phyloP scores from a whole-genome alignment of 306 rosid genomes.

The Clitoria ternatea region DNA sequence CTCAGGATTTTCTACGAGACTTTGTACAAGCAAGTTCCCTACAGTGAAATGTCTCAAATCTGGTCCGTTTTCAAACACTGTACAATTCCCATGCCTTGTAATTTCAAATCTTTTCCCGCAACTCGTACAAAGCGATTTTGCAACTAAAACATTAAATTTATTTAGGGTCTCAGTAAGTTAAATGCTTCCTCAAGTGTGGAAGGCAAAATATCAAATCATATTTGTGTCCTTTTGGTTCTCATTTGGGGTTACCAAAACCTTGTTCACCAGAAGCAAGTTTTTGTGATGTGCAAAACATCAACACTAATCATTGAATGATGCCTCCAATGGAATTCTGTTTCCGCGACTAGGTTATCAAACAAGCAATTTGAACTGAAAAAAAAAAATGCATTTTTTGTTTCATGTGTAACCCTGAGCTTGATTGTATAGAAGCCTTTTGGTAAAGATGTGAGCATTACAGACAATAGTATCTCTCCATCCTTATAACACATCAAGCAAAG shows the following conservation, averaged over 20 bases:
- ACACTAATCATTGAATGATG: too few relatives aligned
- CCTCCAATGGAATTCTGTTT: too few relatives aligned
- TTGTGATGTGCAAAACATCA: too few relatives aligned
- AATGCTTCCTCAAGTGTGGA: neutral
- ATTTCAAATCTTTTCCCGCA: neutral
- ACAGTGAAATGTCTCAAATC: slow-evolving; percentile 79
- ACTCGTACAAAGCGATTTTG: neutral
- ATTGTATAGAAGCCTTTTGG: neutral
- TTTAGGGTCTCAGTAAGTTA: neutral
- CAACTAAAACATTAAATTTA: neutral
- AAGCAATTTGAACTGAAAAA: too few relatives aligned
- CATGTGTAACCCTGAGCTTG: neutral
- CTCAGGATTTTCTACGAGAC: slow-evolving; percentile 73
- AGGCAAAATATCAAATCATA: slow-evolving; percentile 11
- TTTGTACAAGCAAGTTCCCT: slow-evolving; percentile 50
- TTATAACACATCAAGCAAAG: neutral
- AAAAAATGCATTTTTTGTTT: neutral
- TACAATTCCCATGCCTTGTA: neutral
- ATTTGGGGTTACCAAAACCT: too few relatives aligned
- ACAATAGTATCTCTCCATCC: neutral
- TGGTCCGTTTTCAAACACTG: slow-evolving; percentile 73
- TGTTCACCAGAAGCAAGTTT: too few relatives aligned
- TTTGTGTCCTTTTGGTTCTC: too few relatives aligned
- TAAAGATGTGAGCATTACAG: neutral
- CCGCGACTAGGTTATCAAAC: too few relatives aligned